phyloP scores from a whole-genome alignment of 805 yeast genomes.

The Yarrowia porcina region DNA sequence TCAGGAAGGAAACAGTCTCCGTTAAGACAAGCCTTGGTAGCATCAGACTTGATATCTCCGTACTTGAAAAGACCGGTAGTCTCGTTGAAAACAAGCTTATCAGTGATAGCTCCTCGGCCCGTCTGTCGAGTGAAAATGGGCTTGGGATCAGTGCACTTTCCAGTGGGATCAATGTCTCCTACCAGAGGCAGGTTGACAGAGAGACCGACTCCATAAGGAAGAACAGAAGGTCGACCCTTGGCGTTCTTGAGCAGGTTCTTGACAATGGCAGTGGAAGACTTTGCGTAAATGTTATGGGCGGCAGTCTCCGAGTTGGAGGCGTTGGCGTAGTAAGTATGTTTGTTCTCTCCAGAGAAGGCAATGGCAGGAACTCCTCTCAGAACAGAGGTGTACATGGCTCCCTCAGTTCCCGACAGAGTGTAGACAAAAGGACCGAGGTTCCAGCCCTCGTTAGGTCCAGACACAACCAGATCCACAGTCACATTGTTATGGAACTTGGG shows the following conservation, averaged over 20 bases:
- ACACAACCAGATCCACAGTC: slow-evolving; percentile 45
- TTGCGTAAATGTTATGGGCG: slow-evolving; percentile 19
- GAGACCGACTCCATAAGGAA: slow-evolving; percentile 15
- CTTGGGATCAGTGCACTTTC: slow-evolving; percentile 23
- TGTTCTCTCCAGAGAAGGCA: slow-evolving; percentile 42
- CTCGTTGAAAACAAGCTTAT: slow-evolving; percentile 19
- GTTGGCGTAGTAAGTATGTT: slow-evolving; percentile 20
- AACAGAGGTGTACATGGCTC: slow-evolving; percentile 44
- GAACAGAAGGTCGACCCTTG: slow-evolving; percentile 14
- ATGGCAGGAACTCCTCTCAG: slow-evolving; percentile 44
- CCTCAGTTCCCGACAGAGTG: slow-evolving; percentile 45
- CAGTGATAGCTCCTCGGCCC: slow-evolving; percentile 15
- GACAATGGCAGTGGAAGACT: slow-evolving; percentile 9
- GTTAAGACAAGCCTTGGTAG: slow-evolving; percentile 10
- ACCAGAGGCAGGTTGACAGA: slow-evolving; percentile 20
- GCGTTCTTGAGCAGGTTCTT: slow-evolving; percentile 23
- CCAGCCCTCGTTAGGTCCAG: slow-evolving; percentile 49
- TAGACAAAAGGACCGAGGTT: slow-evolving; percentile 42
- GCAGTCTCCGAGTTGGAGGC: slow-evolving; percentile 2
- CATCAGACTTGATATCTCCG: slow-evolving; percentile 14
- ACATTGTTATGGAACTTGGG: slow-evolving; percentile 42
- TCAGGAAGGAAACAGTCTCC: slow-evolving; percentile 22
- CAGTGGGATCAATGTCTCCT: slow-evolving; percentile 21
- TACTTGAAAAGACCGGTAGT: slow-evolving; percentile 15
- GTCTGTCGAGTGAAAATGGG: slow-evolving; percentile 25